A percentile compares a stretch with the other conserved stretches of the same genome.
Conservation (phyloP, 2,329 filamentous ascomycete genomes). For the Scytalidium lignicola region DNA sequence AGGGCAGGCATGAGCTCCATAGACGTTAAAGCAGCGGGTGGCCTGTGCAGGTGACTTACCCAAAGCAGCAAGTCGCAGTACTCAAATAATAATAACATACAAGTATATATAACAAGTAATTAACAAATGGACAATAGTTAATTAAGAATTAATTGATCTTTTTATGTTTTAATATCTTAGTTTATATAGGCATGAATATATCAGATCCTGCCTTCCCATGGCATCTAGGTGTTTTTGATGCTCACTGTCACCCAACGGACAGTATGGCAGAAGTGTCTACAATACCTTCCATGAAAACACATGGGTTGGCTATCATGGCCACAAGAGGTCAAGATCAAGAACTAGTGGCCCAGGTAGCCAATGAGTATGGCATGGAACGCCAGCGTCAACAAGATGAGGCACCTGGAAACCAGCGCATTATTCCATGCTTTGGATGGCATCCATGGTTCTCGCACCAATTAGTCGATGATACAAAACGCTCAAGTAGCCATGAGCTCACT, state of each 20-base stretch:
- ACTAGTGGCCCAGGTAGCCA: constrained; percentile 60
- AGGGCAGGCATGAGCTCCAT: no score
- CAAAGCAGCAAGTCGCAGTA: no score
- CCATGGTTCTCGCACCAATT: constrained; percentile 81
- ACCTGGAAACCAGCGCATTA: constrained; percentile 34
- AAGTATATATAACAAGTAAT: no score
- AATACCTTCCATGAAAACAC: constrained; percentile 61
- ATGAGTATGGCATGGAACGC: constrained; percentile 42
- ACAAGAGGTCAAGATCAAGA: constrained; percentile 71
- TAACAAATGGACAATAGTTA: no score
- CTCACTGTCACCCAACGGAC: constrained; percentile 82
- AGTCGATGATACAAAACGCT: constrained; percentile 50
- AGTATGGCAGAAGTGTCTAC: constrained; percentile 56
- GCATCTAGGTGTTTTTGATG: constrained; percentile 67
- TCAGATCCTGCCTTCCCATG: constrained; percentile 50
- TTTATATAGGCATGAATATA: neutral
- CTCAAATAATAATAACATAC: no score
- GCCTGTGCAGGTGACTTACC: no score
- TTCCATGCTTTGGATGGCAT: constrained; percentile 83
- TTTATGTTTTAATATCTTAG: no score
- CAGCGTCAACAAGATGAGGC: constrained; percentile 21
- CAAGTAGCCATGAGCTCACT: constrained; percentile 5
- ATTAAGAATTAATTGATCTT: no score
- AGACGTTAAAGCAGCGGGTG: no score
- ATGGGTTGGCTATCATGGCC: constrained; percentile 68